Conservation (phyloP, 2,329 filamentous ascomycete species). For the Fusarium tjaetaba region DNA sequence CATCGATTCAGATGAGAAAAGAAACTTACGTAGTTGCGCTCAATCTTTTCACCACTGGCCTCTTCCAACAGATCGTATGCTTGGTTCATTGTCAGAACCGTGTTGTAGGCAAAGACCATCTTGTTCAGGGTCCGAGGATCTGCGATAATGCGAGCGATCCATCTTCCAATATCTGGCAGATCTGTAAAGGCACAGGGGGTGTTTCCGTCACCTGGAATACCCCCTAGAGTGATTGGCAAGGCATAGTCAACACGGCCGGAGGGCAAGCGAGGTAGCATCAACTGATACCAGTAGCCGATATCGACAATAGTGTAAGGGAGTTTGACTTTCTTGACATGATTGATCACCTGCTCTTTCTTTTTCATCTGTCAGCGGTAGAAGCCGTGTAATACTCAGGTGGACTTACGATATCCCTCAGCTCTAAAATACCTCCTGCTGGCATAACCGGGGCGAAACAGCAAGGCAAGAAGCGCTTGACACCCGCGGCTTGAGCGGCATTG, state of each 20-base stretch:
- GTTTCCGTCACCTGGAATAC: slow-evolving; percentile 57
- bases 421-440: neutral
- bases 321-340: neutral
- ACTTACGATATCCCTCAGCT: neutral
- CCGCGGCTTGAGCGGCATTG: neutral
- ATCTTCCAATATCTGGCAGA: slow-evolving; percentile 61
- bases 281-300: slow-evolving; percentile 68
- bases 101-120: slow-evolving; percentile 59
- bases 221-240: slow-evolving; percentile 39
- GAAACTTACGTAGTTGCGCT: neutral
- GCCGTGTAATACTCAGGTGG: neutral
- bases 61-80: slow-evolving; percentile 58
- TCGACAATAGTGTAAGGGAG: slow-evolving; percentile 55
- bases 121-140: slow-evolving; percentile 64
- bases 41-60: slow-evolving; percentile 58
- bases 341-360: neutral
- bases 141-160: slow-evolving; percentile 59
- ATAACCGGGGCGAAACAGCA: neutral
- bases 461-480: neutral
- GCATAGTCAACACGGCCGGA: slow-evolving; percentile 42
- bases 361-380: neutral
- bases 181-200: slow-evolving; percentile 57
- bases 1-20: neutral
- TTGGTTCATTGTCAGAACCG: slow-evolving; percentile 56
- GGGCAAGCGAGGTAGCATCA: slow-evolving; percentile 45